Base-by-base conservation (phyloP, 2,329 filamentous ascomycete genomes). In the Cadophora luteo-olivacea region DNA sequence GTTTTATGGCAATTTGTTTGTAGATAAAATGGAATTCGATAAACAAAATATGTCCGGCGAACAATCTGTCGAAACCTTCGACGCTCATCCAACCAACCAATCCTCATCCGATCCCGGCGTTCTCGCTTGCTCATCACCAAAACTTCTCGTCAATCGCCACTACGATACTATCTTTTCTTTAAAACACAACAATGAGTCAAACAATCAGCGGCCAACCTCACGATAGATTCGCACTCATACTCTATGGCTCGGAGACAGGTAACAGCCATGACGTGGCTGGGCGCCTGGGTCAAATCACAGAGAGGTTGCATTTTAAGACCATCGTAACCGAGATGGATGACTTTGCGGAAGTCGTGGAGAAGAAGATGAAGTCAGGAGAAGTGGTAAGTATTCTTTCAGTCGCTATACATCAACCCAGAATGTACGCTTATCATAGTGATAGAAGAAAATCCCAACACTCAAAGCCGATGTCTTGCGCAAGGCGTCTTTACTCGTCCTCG, bases 221-320 rank as follows among this genome's bases (percentile, higher is more conserved):
- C 72, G 74, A 76, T 57, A 75, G 86, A 73, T 85, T 82, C 52
- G 88, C 86, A 63, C 86, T 97, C 73, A 85, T 99, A 68, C 85
- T 97, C 41, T 99, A 97, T 81, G 96, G 93, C 66, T 97, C 95
- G 49, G 96, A 99, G 82, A 98, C 94, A 25, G 96, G 96, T 67
- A 97, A 96, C 77, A 91, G 93, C 65, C 92, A 97, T 80, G 95
- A 98, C 80, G 88, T 95, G 71, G 95, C 96, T 24, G 90, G 93
- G 76, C 93, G 97, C 78, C 83, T 98, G 70, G 92, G 91, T 49
- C 85, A 89, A 51, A 80, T 92, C 72, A 86, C 89, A 45, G 89
- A 95, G 80, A 87, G 95, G 38, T 82, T 97, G 68, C 92, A 89
- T 75, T 97, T 98, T 79, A 80, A 86, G 70, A 92, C 91, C 25